These are phyloP conservation scores for Aspergillus fischeri DNA, from an alignment of 2,329 filamentous ascomycete species.

Conservation along the genomic window DNA sequence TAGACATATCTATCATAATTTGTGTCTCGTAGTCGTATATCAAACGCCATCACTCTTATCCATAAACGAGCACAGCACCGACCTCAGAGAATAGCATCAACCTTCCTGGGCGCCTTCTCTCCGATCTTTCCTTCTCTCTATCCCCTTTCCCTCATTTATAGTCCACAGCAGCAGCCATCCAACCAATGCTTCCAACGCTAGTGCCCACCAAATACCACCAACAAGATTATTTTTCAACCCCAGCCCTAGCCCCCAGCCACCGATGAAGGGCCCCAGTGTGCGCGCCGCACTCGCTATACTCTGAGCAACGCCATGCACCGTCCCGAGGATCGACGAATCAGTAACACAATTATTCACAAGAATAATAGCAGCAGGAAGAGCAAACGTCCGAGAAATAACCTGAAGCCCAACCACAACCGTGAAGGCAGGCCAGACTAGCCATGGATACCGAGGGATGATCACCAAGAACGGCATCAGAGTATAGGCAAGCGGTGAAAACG, in stretches of 20 bases:
- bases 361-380: conserved; percentile 56
- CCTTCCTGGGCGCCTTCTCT: conserved; percentile 15
- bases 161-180: conserved; percentile 58
- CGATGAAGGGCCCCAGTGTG: conserved; percentile 54
- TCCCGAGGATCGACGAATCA: conserved; percentile 53
- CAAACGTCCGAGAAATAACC: conserved; percentile 69
- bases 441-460: conserved; percentile 56
- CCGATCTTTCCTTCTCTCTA: conserved; percentile 44
- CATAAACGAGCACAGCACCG: background rate
- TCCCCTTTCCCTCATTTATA: conserved; percentile 62
- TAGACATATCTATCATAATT: background rate
- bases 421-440: conserved; percentile 62
- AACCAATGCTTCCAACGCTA: conserved; percentile 51
- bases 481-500: conserved; percentile 69
- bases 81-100: background rate
- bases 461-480: conserved; percentile 66
- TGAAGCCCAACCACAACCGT: conserved; percentile 62
- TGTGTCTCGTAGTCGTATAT: background rate
- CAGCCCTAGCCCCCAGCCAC: conserved; percentile 51
- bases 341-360: conserved; percentile 59
- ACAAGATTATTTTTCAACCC: conserved; percentile 53
- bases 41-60: background rate
- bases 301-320: conserved; percentile 57
- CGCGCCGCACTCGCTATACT: conserved; percentile 52
- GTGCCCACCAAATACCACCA: conserved; percentile 55